Percentiles rank a stretch among this genome's conserved stretches.
Evolutionary conservation across 2,329 filamentous ascomycete genomes (phyloP).

Genomic region (Aspergillus pseudoviridinutans): DNA sequence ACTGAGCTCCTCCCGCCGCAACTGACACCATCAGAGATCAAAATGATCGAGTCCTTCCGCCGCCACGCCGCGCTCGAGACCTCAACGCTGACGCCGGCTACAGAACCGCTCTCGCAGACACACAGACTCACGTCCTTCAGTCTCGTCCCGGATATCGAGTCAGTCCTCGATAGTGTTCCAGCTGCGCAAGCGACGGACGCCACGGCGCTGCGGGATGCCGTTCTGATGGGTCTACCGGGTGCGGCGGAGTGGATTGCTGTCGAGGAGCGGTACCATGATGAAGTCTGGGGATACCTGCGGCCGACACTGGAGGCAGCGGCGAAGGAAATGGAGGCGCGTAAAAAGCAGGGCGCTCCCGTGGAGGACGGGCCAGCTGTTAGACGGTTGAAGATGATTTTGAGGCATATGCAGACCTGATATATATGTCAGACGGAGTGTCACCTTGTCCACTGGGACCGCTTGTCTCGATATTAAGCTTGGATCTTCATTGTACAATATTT

Average conservation of each 20-base stretch:
- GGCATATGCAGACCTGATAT: constrained; percentile 30
- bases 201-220: constrained; percentile 26
- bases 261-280: constrained; percentile 46
- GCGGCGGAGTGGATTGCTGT: constrained; percentile 32
- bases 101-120: constrained; percentile 5
- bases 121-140: constrained; percentile 24
- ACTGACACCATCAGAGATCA: constrained; percentile 23
- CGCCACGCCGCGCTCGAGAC: constrained; percentile 10
- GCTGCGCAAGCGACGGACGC: constrained; percentile 6
- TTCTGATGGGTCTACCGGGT: constrained; percentile 27
- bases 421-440: background rate
- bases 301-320: constrained; percentile 55
- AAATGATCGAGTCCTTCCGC: constrained; percentile 31
- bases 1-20: constrained; percentile 18
- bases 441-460: background rate
- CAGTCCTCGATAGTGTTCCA: constrained; percentile 25
- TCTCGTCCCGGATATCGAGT: constrained; percentile 32
- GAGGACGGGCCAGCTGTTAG: constrained; percentile 35
- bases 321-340: constrained; percentile 49
- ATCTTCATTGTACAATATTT: background rate
- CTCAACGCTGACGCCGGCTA: background rate
- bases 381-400: constrained; percentile 38
- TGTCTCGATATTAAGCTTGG: background rate
- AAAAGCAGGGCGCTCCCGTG: constrained; percentile 5
- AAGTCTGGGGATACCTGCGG: constrained; percentile 64